phyloP scores from a whole-genome alignment of 495 filamentous ascomycete species.

The Aspergillus bridgeri region DNA sequence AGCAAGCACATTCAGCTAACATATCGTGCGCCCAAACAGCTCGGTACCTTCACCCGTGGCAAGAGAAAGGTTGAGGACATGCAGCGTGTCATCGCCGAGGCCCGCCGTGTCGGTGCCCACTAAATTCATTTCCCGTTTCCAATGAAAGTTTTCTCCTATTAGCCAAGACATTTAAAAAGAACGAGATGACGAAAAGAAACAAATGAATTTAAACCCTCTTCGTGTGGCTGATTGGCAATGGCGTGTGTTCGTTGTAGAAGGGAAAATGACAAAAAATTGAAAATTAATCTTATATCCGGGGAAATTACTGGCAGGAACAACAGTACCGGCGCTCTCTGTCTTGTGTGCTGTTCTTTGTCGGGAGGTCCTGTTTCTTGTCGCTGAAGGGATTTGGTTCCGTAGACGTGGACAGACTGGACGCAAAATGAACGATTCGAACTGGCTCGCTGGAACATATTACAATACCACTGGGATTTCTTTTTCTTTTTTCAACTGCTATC shows the following conservation, averaged over 20 bases:
- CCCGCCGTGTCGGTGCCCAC: constrained; percentile 73
- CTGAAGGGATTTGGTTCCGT: constrained; percentile 1
- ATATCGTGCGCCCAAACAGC: constrained; percentile 43
- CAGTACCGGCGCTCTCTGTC: no score
- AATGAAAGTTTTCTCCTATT: constrained; percentile 28
- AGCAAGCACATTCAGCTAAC: neutral
- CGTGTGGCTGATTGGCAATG: constrained; percentile 6
- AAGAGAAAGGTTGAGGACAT: constrained; percentile 99
- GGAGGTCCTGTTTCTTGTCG: neutral
- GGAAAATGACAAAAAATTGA: neutral
- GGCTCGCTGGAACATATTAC: constrained; percentile 7
- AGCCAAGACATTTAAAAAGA: constrained; percentile 14
- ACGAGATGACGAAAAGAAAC: constrained; percentile 13
- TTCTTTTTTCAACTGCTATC: neutral
- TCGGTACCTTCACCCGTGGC: constrained; percentile 94
- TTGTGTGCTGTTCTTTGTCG: constrained; percentile 1
- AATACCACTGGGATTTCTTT: constrained; percentile 12
- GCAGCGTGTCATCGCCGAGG: constrained; percentile 93
- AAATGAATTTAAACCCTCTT: constrained; percentile 5
- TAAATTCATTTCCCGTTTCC: constrained; percentile 51
- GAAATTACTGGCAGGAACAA: neutral
- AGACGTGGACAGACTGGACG: constrained; percentile 7
- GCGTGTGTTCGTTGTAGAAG: constrained; percentile 4
- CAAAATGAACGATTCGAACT: constrained; percentile 4
- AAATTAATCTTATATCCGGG: neutral